A percentile compares a stretch with the other conserved stretches of the same genome.
These are phyloP conservation scores for Pascua guehoae DNA, from an alignment of 1,284 basidiomycete species.

Conservation along the genomic window DNA sequence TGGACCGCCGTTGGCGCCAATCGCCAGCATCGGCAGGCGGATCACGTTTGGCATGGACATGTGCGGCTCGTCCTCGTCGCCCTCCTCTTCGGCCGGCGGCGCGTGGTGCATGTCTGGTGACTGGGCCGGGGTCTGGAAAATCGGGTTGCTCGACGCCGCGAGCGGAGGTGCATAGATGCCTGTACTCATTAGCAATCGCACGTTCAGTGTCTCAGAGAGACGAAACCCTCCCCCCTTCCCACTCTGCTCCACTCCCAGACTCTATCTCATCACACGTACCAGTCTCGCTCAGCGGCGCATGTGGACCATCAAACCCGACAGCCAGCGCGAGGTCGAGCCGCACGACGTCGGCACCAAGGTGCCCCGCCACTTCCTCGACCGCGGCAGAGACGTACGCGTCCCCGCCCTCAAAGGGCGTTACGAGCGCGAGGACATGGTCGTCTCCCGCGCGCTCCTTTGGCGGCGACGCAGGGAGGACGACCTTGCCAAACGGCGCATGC, in stretches of 20 bases:
- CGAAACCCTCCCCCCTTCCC: too few relatives aligned
- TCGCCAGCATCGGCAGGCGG: slow-evolving; percentile 13
- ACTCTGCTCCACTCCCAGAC: neutral
- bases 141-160: slow-evolving; percentile 37
- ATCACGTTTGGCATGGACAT: slow-evolving; percentile 13
- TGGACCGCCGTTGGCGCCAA: slow-evolving; percentile 3
- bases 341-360: slow-evolving; percentile 70
- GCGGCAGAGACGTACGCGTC: slow-evolving; percentile 72
- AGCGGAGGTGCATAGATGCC: slow-evolving; percentile 22
- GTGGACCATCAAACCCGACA: slow-evolving; percentile 64
- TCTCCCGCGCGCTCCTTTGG: slow-evolving; percentile 1
- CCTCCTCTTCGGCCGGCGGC: slow-evolving; percentile 11
- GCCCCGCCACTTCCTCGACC: slow-evolving; percentile 67
- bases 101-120: slow-evolving; percentile 6
- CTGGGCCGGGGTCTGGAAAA: slow-evolving; percentile 58
- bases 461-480: neutral
- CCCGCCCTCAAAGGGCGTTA: slow-evolving; percentile 81
- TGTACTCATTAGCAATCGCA: slow-evolving; percentile 9
- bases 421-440: slow-evolving; percentile 68
- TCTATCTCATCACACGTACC: slow-evolving; percentile 67
- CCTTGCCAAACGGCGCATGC: neutral
- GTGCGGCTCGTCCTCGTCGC: slow-evolving; percentile 13
- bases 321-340: slow-evolving; percentile 61
- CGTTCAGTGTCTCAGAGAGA: too few relatives aligned
- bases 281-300: slow-evolving; percentile 58